These are phyloP conservation scores for Acacia melanoxylon DNA, from an alignment of 306 rosid species.

Conservation along the genomic window DNA sequence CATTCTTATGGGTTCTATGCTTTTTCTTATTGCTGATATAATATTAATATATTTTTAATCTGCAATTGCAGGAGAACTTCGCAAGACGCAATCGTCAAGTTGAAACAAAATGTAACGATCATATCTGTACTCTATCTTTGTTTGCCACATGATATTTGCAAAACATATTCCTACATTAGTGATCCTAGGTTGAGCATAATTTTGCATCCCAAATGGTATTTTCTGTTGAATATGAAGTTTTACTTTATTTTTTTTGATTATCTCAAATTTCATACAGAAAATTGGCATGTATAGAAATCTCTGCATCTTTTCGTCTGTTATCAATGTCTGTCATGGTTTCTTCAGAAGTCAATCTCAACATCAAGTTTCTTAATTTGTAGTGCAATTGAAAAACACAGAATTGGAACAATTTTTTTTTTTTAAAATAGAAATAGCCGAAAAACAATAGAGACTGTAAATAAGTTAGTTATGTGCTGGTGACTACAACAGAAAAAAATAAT, in stretches of 20 bases:
- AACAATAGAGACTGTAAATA: neutral
- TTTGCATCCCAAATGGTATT: neutral
- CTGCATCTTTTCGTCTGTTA: neutral
- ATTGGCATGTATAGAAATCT: neutral
- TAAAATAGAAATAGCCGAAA: neutral
- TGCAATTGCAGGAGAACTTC: conserved; percentile 54
- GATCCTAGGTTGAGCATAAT: neutral
- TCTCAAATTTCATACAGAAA: neutral
- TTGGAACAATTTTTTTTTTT: neutral
- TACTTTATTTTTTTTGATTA: neutral
- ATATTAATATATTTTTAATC: conserved; percentile 31
- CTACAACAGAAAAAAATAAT: neutral
- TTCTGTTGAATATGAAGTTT: neutral
- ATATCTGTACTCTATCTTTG: conserved; percentile 5
- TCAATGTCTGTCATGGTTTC: neutral
- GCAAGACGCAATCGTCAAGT: conserved; percentile 45
- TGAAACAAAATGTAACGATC: conserved; percentile 57
- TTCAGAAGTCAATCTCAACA: neutral
- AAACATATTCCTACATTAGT: neutral
- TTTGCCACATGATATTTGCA: conserved; percentile 4
- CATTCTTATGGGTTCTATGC: neutral
- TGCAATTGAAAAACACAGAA: neutral
- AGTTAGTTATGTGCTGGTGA: neutral
- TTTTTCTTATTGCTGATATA: neutral
- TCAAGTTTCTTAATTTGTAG: neutral